A percentile compares a stretch with the other conserved stretches of the same genome.
phyloP scores from a whole-genome alignment of 78 protist species.

The Parvularia atlantis region DNA sequence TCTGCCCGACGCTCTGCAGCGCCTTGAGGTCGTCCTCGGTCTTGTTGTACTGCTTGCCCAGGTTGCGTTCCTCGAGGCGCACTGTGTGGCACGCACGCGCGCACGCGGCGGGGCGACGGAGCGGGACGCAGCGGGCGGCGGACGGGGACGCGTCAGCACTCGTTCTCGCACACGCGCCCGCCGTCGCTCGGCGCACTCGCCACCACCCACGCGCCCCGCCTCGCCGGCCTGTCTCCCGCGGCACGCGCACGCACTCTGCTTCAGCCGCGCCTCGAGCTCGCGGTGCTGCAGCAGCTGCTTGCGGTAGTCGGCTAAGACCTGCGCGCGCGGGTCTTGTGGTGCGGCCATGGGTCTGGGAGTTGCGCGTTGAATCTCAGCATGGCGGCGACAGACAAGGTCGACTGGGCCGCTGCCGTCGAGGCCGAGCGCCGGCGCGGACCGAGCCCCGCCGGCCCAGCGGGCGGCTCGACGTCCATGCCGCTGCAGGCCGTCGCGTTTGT shows the following conservation, averaged over 20 bases:
- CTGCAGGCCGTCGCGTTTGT: no score
- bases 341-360: no score
- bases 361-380: no score
- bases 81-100: neutral
- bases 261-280: conserved; percentile 17
- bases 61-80: conserved; percentile 33
- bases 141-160: neutral
- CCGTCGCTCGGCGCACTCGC: neutral
- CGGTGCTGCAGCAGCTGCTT: conserved; percentile 22
- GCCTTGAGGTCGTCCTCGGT: conserved; percentile 94
- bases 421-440: no score
- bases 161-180: neutral
- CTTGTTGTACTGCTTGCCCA: conserved; percentile 68
- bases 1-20: conserved; percentile 94
- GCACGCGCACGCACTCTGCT: conserved; percentile 4
- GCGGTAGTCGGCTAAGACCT: conserved; percentile 1
- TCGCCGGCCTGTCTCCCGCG: no score
- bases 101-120: neutral
- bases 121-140: neutral
- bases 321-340: neutral
- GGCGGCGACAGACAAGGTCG: no score
- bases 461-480: no score
- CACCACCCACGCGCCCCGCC: no score
- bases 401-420: no score
- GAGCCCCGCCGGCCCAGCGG: no score